Evolutionary conservation across 495 filamentous ascomycete genomes (phyloP), one percentile per base, ranked within the genome.

Genomic region (Penicillium arizonense): DNA sequence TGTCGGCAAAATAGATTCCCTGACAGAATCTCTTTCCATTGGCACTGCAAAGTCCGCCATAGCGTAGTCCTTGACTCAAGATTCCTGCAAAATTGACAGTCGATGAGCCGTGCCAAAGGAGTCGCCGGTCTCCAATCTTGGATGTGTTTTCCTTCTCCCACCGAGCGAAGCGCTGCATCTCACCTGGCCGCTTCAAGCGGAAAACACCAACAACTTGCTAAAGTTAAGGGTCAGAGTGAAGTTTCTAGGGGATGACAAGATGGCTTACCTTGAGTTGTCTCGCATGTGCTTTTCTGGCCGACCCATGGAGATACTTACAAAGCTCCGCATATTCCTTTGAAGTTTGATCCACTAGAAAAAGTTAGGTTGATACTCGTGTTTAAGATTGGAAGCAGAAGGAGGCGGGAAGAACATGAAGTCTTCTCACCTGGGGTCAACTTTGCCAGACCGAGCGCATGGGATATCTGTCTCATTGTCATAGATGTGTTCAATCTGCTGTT

Each of bases 71-170:
- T 63, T 90, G 84, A 37, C 77, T 82, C 18, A 93, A 73, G 26
- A 93, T 91, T 35, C 87, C 85, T 35, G 78, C 79, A 59, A 85
- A 90, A 59, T 91, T 91, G 18, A 80, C 86, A 14, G 71, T 67
- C 0, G 81, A 73, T 0, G 67, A 67, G 14, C 88, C 88, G 59
- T 94, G 89, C 89, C 89, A 94, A 8, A 94, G 75, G 6, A 92
- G 80, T 18, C 81, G 77, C 24, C 82, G 77, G 44, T 87, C 77
- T 26, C 67, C 70, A 7, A 38, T 26, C 1, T 61, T 63, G 47
- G 70, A 65, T 21, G 56, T 47, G 8, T 64, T 71, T 26, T 72
- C 63, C 53, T 64, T 81, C 2, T 57, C 48, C 14, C 71, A 77
- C 10, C 77, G 69, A 8, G 78, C 58, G 58, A 89, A 87, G 3